Conservation (phyloP, 441 rosid genomes). For the Raphanus hybrid region DNA sequence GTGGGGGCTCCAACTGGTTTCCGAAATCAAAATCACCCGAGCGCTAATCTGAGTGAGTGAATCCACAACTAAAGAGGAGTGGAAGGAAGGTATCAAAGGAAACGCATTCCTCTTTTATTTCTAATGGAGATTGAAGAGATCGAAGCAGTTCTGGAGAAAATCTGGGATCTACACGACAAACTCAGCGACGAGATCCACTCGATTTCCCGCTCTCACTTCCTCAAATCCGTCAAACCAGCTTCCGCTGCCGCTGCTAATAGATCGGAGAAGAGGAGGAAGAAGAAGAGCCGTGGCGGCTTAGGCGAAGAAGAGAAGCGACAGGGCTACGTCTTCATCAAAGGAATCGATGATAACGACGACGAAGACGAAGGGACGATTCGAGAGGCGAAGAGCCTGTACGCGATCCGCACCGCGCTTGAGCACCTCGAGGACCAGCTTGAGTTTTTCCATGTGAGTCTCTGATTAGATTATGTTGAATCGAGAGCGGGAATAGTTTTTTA, state of each 20-base stretch:
- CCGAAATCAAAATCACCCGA: too few species aligned
- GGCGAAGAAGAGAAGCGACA: slow-evolving; percentile 50
- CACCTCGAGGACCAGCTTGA: slow-evolving; percentile 96
- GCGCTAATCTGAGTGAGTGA: too few species aligned
- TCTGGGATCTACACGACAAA: slow-evolving; percentile 95
- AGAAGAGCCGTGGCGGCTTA: slow-evolving; percentile 28
- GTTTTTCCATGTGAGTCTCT: slow-evolving; percentile 84
- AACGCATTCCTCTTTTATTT: not conserved
- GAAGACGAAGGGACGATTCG: slow-evolving; percentile 55
- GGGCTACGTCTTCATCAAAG: slow-evolving; percentile 84
- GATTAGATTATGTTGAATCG: too few species aligned
- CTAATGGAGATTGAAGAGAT: slow-evolving; percentile 84
- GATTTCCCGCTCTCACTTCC: slow-evolving; percentile 78
- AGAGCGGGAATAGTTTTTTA: too few species aligned
- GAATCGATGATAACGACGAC: slow-evolving; percentile 50
- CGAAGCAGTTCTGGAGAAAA: slow-evolving; percentile 84
- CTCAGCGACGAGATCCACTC: slow-evolving; percentile 91
- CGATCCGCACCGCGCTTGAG: slow-evolving; percentile 86
- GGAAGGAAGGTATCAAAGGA: not conserved
- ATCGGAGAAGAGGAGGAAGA: slow-evolving; percentile 47
- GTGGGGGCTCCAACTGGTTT: too few species aligned
- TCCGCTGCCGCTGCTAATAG: too few species aligned
- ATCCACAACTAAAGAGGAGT: too few species aligned
- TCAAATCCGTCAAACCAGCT: slow-evolving; percentile 59
- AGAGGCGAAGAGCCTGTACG: slow-evolving; percentile 88